These are phyloP conservation scores for Naganishia antarctica DNA, from an alignment of 768 basidiomycete species.

Conservation along the genomic window DNA sequence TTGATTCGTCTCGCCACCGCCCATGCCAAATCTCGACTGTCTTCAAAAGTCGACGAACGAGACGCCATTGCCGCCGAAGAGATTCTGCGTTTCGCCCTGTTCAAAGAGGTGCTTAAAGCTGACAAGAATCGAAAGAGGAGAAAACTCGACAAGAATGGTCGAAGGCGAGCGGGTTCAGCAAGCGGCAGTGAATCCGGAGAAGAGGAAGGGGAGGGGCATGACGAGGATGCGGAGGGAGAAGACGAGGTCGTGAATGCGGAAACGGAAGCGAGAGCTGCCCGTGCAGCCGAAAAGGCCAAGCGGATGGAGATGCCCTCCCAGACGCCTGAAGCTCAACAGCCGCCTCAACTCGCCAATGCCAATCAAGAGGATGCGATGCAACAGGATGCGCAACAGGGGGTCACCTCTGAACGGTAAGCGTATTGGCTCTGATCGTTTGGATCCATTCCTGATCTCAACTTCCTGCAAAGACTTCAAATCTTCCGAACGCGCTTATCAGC, in stretches of 20 bases:
- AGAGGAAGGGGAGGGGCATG: constrained; percentile 56
- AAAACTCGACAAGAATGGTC: constrained; percentile 64
- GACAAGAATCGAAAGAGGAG: constrained; percentile 76
- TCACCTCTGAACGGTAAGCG: constrained; percentile 1
- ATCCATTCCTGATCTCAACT: constrained; percentile 50
- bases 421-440: too few species aligned
- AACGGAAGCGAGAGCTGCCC: constrained; percentile 57
- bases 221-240: constrained; percentile 55
- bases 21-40: constrained; percentile 91
- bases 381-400: constrained; percentile 28
- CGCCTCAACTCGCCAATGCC: neutral
- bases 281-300: constrained; percentile 48
- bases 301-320: constrained; percentile 32
- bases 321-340: constrained; percentile 1
- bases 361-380: neutral
- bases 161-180: constrained; percentile 43
- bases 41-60: constrained; percentile 69
- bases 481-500: constrained; percentile 75
- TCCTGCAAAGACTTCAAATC: constrained; percentile 53
- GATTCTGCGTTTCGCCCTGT: constrained; percentile 93
- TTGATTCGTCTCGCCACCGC: constrained; percentile 96
- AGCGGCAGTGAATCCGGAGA: constrained; percentile 54
- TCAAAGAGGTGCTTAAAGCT: constrained; percentile 90
- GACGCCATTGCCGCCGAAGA: constrained; percentile 89
- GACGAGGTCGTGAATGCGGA: constrained; percentile 64